phyloP scores from a whole-genome alignment of 2,329 filamentous ascomycete genomes.

The Meredithiella fracta region DNA sequence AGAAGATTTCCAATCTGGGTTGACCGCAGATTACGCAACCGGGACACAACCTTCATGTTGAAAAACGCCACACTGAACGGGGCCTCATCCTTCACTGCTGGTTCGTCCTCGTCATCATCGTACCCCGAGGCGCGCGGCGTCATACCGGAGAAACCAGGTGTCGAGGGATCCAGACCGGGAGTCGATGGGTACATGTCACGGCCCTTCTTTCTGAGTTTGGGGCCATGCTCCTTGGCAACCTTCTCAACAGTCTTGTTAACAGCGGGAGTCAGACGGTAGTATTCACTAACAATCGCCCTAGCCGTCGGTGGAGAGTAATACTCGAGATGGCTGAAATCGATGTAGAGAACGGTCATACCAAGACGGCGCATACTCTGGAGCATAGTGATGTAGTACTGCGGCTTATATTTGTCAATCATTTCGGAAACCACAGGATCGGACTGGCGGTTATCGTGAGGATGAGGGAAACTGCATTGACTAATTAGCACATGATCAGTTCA shows the following conservation, averaged over 20 bases:
- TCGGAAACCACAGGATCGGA: slow-evolving; percentile 9
- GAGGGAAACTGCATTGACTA: neutral
- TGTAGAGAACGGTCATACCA: slow-evolving; percentile 68
- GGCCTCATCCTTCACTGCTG: slow-evolving; percentile 58
- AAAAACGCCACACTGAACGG: slow-evolving; percentile 88
- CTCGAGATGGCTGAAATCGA: slow-evolving; percentile 73
- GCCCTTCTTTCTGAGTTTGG: slow-evolving; percentile 8
- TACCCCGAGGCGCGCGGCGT: slow-evolving; percentile 12
- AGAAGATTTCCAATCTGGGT: slow-evolving; percentile 81
- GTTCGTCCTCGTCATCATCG: slow-evolving; percentile 5
- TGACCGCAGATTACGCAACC: slow-evolving; percentile 72
- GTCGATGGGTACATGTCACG: slow-evolving; percentile 11
- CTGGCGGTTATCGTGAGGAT: slow-evolving; percentile 4
- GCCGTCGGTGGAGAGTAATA: slow-evolving; percentile 65
- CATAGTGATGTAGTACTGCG: slow-evolving; percentile 74
- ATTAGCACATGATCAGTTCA: neutral
- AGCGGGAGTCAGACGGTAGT: slow-evolving; percentile 90
- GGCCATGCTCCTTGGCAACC: slow-evolving; percentile 6
- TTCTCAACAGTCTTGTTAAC: slow-evolving; percentile 48
- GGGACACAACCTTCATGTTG: slow-evolving; percentile 74
- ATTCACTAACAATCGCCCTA: slow-evolving; percentile 72
- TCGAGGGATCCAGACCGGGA: slow-evolving; percentile 9
- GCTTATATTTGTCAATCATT: slow-evolving; percentile 28
- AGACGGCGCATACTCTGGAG: slow-evolving; percentile 61
- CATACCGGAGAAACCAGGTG: slow-evolving; percentile 12